Base-by-base conservation (phyloP, 2,329 filamentous ascomycete genomes). In the Beauveria pseudobassiana region DNA sequence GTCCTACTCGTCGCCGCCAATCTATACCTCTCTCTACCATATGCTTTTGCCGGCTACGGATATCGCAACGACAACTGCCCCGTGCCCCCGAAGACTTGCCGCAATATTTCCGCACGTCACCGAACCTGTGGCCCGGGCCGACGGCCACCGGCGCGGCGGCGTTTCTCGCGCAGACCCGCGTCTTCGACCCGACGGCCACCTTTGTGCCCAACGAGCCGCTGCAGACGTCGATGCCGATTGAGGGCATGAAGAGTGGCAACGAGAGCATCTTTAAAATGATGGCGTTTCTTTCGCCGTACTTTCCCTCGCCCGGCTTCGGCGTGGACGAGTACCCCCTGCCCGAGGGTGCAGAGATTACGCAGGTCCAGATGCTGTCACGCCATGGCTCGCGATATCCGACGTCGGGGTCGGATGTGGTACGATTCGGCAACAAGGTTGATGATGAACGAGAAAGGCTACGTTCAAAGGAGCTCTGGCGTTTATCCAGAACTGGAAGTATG, bases 331-430 rank as follows among this genome's bases (percentile, higher is more conserved):
- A 87, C 67, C 79, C 87, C 3, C 72, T 90, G 18, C 89, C 88
- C 1, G 71, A 77, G 7, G 87, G 85, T 14, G 82, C 88, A 0
- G 85, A 87, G 62, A 88, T 91, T 55, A 77, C 86, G 30, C 87
- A 90, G 75, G 76, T 92, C 22, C 82, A 83, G 75, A 87, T 91
- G 85, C 77, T 91, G 5, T 87, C 87, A 14, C 83, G 89, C 1
- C 89, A 92, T 69, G 89, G 89, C 9, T 81, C 87, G 45, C 81
- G 89, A 16, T 93, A 92, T 71, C 89, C 89, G 0, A 89, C 88
- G 3, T 76, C 77, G 3, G 80, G 80, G 0, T 78, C 83, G 40
- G 81, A 82, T 34, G 82, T 88, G 10, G 74, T 77, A 20, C 69
- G 70, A 1, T 81, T 88, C 46, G 86, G 84, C 0, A 70, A 80